Evolutionary conservation across 2,329 filamentous ascomycete genomes (phyloP), one percentile per base, ranked within the genome.

Genomic region (Aspergillus japonicus): DNA sequence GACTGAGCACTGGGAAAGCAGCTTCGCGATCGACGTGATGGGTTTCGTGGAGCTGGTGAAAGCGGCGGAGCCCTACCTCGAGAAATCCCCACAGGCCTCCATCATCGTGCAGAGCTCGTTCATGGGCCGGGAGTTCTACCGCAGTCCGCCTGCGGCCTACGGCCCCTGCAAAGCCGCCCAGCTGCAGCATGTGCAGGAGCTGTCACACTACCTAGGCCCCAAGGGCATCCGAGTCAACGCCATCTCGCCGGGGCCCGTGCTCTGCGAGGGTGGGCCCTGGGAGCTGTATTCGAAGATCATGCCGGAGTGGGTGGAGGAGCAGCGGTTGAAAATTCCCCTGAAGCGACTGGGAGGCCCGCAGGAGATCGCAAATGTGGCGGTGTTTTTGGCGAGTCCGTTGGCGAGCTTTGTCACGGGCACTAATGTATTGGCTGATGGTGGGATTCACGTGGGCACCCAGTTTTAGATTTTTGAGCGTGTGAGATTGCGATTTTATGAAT

Each of bases 191-290:
- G 70, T 62, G 44, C 68, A 60, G 63, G 71, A 58, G 59, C 64
- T 63, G 47, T 71, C 50, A 54, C 66, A 60, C 56, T 69, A 48
- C n/a, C 42, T 62, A 50, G 60, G 60, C 0, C 60, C 60, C 3
- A 69, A 70, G 55, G 69, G 68, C 6, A 66, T 73, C 35, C 57
- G 71, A 11, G 67, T 71, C 29, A 73, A 72, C 56, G 63, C 65
- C 50, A 73, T 73, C 31, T 65, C 62, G 5, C 69, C 69, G 2
- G 70, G 71, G 1, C 67, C 67, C 24, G 67, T 73, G 53, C 48
- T 57, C 4, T 56, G 54, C 12, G 44, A 60, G 14, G 65, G 56
- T 0, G 65, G 64, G 16, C 51, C 60, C 6, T 63, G 62, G 59
- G 62, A 66, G 52, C 60, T 53, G 24, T 64, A 62, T 19, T 57